Conservation (phyloP, 306 rosid species). For the Pterocarpus macrocarpus region DNA sequence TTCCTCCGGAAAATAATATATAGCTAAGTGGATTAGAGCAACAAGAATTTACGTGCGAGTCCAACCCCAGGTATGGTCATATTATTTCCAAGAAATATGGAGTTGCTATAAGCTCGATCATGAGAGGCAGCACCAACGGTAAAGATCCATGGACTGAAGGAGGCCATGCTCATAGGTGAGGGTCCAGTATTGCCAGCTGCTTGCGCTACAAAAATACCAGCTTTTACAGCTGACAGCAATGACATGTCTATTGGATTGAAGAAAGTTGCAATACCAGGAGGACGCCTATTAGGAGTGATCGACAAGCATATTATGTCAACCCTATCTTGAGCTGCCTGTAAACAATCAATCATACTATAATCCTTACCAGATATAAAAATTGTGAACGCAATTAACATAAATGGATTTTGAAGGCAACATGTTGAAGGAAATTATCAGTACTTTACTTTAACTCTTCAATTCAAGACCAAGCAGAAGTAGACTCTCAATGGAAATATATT, state of each 20-base stretch:
- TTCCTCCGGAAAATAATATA: constrained; percentile 26
- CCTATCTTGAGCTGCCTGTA: constrained; percentile 95
- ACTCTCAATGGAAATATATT: neutral
- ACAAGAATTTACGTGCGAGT: constrained; percentile 82
- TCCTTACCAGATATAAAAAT: constrained; percentile 4
- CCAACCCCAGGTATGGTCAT: constrained; percentile 85
- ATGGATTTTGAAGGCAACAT: constrained; percentile 16
- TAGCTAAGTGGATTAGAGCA: constrained; percentile 39
- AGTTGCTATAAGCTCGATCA: constrained; percentile 82
- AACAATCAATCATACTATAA: constrained; percentile 36
- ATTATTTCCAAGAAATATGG: constrained; percentile 87
- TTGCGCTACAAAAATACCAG: constrained; percentile 97
- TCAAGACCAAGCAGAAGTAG: constrained; percentile 6
- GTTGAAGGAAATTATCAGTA: constrained; percentile 9
- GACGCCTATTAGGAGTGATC: constrained; percentile 94
- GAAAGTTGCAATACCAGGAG: constrained; percentile 90
- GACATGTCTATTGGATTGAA: constrained; percentile 99
- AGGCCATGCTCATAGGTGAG: constrained; percentile 90
- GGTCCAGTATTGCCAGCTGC: constrained; percentile 99
- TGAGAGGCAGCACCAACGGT: constrained; percentile 94
- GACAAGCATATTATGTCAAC: constrained; percentile 94
- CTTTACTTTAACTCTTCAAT: neutral
- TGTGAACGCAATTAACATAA: constrained; percentile 6
- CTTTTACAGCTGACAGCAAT: constrained; percentile 85
- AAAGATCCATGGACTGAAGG: constrained; percentile 98